Evolutionary conservation across 495 filamentous ascomycete genomes (phyloP).

Genomic region (Rhizodiscina lignyota): DNA sequence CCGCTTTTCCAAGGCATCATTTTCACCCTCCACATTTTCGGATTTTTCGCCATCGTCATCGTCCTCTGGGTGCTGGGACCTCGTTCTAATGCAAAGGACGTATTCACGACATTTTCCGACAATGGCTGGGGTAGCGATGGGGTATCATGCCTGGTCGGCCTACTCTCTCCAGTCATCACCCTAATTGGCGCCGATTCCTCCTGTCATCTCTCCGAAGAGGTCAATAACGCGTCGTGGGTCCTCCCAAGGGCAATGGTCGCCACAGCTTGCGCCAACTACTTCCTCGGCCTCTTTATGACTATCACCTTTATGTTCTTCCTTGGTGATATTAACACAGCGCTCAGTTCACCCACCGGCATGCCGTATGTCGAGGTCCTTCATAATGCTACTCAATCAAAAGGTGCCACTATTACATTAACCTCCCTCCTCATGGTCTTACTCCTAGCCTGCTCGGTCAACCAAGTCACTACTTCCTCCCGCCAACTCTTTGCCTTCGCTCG

Average conservation of each 20-base stretch:
- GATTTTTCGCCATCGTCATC: conserved; percentile 21
- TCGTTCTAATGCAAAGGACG: neutral
- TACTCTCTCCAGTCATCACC: conserved; percentile 1
- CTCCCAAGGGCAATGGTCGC: neutral
- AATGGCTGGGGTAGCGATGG: neutral
- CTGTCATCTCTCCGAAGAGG: conserved; percentile 43
- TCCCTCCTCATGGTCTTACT: conserved; percentile 32
- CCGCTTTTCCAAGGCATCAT: conserved; percentile 18
- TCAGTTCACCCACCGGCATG: conserved; percentile 24
- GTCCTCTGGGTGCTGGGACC: conserved; percentile 2
- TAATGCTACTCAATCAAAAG: conserved; percentile 28
- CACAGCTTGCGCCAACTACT: conserved; percentile 24
- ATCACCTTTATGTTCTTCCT: conserved; percentile 34
- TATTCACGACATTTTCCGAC: neutral
- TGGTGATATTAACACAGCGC: conserved; percentile 25
- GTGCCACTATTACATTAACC: conserved; percentile 33
- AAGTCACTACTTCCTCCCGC: conserved; percentile 37
- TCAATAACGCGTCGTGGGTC: conserved; percentile 21
- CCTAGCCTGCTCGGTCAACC: conserved; percentile 31
- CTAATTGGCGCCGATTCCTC: conserved; percentile 39
- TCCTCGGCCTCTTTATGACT: conserved; percentile 34
- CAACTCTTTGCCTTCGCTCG: conserved; percentile 45
- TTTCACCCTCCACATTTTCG: conserved; percentile 16
- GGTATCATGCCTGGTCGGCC: neutral
- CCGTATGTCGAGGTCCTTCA: conserved; percentile 39